Evolutionary conservation across 352 stramenopile genomes (phyloP).

Genomic region (Pythium periplocum): DNA sequence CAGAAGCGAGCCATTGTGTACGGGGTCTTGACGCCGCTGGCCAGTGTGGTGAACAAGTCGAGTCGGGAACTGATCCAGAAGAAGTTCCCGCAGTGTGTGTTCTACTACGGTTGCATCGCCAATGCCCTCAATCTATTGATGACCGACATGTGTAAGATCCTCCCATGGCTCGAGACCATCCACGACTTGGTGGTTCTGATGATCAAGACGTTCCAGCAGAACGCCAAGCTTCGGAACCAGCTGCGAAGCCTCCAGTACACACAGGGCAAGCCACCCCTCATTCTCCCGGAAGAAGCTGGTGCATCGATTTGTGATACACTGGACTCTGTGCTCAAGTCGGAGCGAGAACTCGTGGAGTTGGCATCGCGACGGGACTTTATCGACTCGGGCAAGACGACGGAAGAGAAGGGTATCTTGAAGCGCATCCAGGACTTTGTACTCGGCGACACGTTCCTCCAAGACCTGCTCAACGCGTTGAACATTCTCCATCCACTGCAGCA

Average conservation of each 20-base stretch:
- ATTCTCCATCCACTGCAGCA: conserved; percentile 53
- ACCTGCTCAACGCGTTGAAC: conserved; percentile 49
- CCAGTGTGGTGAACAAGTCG: conserved; percentile 27
- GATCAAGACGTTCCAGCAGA: conserved; percentile 34
- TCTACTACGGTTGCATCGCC: conserved; percentile 62
- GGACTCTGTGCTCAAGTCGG: conserved; percentile 42
- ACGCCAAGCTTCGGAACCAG: conserved; percentile 34
- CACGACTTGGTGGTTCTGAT: conserved; percentile 34
- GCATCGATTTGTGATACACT: conserved; percentile 28
- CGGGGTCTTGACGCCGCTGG: conserved; percentile 45
- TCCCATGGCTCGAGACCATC: conserved; percentile 45
- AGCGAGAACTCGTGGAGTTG: conserved; percentile 44
- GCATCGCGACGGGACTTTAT: conserved; percentile 62
- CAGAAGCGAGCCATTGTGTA: conserved; percentile 49
- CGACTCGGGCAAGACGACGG: conserved; percentile 21
- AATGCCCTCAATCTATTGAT: conserved; percentile 45
- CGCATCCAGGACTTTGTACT: conserved; percentile 65
- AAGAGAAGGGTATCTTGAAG: conserved; percentile 41
- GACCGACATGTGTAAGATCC: conserved; percentile 36
- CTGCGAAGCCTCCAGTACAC: conserved; percentile 18
- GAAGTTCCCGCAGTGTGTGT: conserved; percentile 49
- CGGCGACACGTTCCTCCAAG: conserved; percentile 50
- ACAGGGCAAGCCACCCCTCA: conserved; percentile 12
- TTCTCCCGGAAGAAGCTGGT: conserved; percentile 9
- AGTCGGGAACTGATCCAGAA: conserved; percentile 49